These are phyloP conservation scores for Xylaria sp. DNA, from an alignment of 2,329 filamentous ascomycete species.

Conservation along the genomic window DNA sequence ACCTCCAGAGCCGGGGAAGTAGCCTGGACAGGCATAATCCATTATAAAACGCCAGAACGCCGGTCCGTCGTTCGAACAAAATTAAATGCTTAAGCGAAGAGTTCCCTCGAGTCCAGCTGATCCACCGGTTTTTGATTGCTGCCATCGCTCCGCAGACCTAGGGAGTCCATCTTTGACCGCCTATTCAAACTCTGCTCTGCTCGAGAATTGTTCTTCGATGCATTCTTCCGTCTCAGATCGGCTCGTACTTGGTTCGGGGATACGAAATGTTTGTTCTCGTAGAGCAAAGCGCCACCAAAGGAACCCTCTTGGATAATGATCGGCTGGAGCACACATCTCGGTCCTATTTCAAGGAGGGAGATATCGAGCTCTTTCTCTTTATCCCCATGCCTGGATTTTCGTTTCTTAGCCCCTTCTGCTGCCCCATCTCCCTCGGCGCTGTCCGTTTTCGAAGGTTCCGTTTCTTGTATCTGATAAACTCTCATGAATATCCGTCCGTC, in stretches of 20 bases:
- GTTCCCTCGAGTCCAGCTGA: conserved; percentile 78
- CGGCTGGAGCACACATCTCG: conserved; percentile 90
- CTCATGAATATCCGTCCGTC: conserved; percentile 97
- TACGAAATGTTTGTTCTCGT: conserved; percentile 97
- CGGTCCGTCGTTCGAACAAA: conserved; percentile 31
- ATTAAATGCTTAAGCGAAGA: conserved; percentile 72
- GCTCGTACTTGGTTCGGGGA: conserved; percentile 93
- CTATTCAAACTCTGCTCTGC: conserved; percentile 79
- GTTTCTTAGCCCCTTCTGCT: conserved; percentile 45
- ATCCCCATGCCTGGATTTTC: conserved; percentile 55
- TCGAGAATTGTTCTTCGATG: conserved; percentile 79
- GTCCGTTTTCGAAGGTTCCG: conserved; percentile 30
- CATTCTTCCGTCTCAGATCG: conserved; percentile 81
- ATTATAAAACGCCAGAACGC: conserved; percentile 44
- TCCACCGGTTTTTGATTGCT: conserved; percentile 71
- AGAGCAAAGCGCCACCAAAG: conserved; percentile 93
- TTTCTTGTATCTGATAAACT: conserved; percentile 80
- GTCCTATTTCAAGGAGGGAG: conserved; percentile 83
- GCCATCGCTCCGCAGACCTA: conserved; percentile 78
- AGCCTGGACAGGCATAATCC: conserved; percentile 17
- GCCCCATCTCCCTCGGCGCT: conserved; percentile 75
- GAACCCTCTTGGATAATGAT: conserved; percentile 92
- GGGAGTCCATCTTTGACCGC: conserved; percentile 76
- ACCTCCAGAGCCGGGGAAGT: background rate
- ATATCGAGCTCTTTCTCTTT: conserved; percentile 75